Base-by-base conservation (phyloP, 2,329 filamentous ascomycete genomes). In the Cladobotryum protrusum region DNA sequence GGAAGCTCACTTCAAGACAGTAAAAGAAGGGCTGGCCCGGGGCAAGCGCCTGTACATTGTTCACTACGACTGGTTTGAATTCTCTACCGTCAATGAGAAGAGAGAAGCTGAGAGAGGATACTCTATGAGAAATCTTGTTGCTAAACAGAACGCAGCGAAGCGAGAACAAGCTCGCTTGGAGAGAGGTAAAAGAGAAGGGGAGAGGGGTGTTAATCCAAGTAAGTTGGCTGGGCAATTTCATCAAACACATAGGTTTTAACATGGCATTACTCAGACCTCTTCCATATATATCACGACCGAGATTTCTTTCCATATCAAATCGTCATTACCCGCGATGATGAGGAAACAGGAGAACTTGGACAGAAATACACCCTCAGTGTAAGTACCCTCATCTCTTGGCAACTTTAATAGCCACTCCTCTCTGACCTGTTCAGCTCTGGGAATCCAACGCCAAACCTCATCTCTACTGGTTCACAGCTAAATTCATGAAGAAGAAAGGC, bases 281-380 rank as follows among this genome's bases (percentile, higher is more conserved):
- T 83, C 59, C 82, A 81, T 52, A 65, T 87, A 53, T 89, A 86
- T 65, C 68, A 66, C 15, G 87, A 93, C 61, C 49, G 59, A 3
- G 76, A 76, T 0, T 77, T 75, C 43, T 87, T 89, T 62, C 64
- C 71, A 4, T 89, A 89, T 66, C 74, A 83, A 48, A 68, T 87
- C 50, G 72, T 74, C 0, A 67, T 93, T 13, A 74, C 75, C 3
- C 78, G 85, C 61, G 61, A 78, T 67, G 64, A 73, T 61, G 36
- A 64, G 53, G 61, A 64, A 13, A 56, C 58, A 4, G 69, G 71
- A 11, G 76, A 77, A 36, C 61, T 67, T 1, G 78, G 78, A 40
- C 79, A 89, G 59, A 79, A 76, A 35, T 83, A 81, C 37, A 69
- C 72, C 0, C 64, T 87, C 2, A 78, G 74, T 52, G 84, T 87